Base-by-base conservation (phyloP, 2,329 filamentous ascomycete species). In the Hypoxylon sp. region DNA sequence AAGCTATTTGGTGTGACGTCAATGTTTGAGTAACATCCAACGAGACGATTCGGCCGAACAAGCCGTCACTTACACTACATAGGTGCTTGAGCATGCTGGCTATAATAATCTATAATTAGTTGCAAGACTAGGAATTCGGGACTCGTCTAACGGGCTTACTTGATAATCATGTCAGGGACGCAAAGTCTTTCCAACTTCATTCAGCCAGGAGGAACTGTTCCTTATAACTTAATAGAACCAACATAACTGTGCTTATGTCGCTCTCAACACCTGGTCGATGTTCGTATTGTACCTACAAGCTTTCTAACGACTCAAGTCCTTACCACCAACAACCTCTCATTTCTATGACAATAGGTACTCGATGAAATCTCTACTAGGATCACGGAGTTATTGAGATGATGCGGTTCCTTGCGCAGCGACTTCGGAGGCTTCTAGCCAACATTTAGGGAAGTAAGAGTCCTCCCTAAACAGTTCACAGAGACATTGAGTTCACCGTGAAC, bases 1-100 rank as follows among this genome's bases (percentile, higher is more conserved):
- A 11, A 41, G 16, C 16, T 41, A 21, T 21, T 19, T 11, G 25
- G n/a, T 47, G 45, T 29, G 27, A 27, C 25, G 14, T 27, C n/a
- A 47, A 27, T 47, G 25, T 54, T 25, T 29, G 25, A 45, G 25
- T 54, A 21, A 45, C 6, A 11, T 32, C 12, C 37, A 54, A 43
- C n/a, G 23, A 30, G 51, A 30, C 21, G 21, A 52, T 16, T 11
- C 32, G 2, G 5, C 37, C 16, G 11, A 16, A 39, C n/a, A 25
- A n/a, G 23, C 27, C n/a, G 6, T 16, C 12, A 41, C 32, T 39
- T 41, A 41, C 5, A 5, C 8, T 9, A 29, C 9, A 11, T 50
- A 12, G 29, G 9, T 16, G 8, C 8, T 50, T 25, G 29, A 29
- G 29, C 6, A 34, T 34, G n/a, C 34, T 30, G 47, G 47, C 16